phyloP scores from a whole-genome alignment of 352 stramenopile genomes.

The Pythium brachiatum region DNA sequence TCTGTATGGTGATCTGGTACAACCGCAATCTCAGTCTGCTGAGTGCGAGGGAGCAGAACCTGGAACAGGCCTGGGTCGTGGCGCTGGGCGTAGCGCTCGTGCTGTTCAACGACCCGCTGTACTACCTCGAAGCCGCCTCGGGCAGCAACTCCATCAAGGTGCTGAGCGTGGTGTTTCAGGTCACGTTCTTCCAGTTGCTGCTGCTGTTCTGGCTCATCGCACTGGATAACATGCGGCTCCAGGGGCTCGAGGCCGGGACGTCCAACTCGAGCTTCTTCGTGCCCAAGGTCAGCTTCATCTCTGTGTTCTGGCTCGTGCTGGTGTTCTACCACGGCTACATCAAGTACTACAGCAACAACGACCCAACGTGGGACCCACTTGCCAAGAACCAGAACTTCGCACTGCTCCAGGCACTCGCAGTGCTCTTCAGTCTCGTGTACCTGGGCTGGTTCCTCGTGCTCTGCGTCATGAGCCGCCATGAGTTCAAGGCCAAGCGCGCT shows the following conservation, averaged over 20 bases:
- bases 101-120: slow-evolving; percentile 66
- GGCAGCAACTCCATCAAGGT: slow-evolving; percentile 49
- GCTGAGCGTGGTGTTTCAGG: slow-evolving; percentile 50
- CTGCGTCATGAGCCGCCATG: slow-evolving; percentile 34
- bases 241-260: slow-evolving; percentile 44
- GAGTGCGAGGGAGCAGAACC: slow-evolving; percentile 46
- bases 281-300: slow-evolving; percentile 45
- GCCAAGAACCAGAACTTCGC: slow-evolving; percentile 39
- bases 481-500: slow-evolving; percentile 43
- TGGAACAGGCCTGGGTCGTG: slow-evolving; percentile 57
- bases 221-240: slow-evolving; percentile 57
- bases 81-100: slow-evolving; percentile 44
- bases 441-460: slow-evolving; percentile 47
- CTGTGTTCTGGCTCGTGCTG: slow-evolving; percentile 59
- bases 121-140: slow-evolving; percentile 42
- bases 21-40: slow-evolving; percentile 41
- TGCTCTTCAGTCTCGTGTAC: slow-evolving; percentile 42
- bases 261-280: slow-evolving; percentile 55
- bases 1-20: slow-evolving; percentile 39
- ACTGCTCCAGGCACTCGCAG: slow-evolving; percentile 34
- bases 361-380: slow-evolving; percentile 44
- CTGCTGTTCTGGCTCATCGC: slow-evolving; percentile 58
- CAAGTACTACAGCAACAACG: slow-evolving; percentile 63
- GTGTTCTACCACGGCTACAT: slow-evolving; percentile 53
- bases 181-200: slow-evolving; percentile 58